Evolutionary conservation across 1,284 basidiomycete genomes (phyloP), one percentile per base, ranked within the genome.

Genomic region (Ceratobasidium sp.): DNA sequence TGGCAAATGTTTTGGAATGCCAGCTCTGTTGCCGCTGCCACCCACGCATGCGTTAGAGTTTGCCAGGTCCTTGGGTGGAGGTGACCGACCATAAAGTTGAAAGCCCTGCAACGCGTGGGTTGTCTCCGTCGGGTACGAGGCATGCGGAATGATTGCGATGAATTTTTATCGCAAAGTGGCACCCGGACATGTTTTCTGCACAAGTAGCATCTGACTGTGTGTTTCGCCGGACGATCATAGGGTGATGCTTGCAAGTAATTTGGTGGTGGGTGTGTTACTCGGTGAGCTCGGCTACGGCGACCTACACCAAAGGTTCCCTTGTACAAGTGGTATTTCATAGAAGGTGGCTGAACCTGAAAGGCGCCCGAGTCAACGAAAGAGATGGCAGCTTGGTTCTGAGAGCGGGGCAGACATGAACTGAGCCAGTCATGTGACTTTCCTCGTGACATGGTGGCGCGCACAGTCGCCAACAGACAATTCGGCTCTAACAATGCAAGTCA

Each of bases 381-480:
- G 54, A 31, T 56, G 54, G 19, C 54, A 56, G 54, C 54, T 56
- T 14, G 54, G 24, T 29, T 56, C 29, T 53, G 24, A 7, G 22
- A 53, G 22, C 7, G 22, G 51, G 51, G 24, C 24, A 22, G 51
- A 22, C 6, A 13, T 22, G 51, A 29, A 29, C 51, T 53, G 24
- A 53, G 22, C 8, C 29, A 19, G 29, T 34, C 54, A 56, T 14
- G 54, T 56, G 54, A 56, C 54, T 56, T 31, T n/a, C 34, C 14
- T 34, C 29, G 5, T 56, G 29, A 49, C 46, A 49, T 49, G 46
- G 54, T 56, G 54, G 54, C 54, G 54, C 29, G 54, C 27, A 56
- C 31, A 24, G 22, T 34, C 19, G 19, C 4, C 31, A 2, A 16
- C 13, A 34, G 2, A 29, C 31, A 56, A 29, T 19, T 56, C 27